Percentiles rank a stretch among this genome's conserved stretches.
Conservation (phyloP, 2,329 filamentous ascomycete genomes). For the Aureobasidium melanogenum region DNA sequence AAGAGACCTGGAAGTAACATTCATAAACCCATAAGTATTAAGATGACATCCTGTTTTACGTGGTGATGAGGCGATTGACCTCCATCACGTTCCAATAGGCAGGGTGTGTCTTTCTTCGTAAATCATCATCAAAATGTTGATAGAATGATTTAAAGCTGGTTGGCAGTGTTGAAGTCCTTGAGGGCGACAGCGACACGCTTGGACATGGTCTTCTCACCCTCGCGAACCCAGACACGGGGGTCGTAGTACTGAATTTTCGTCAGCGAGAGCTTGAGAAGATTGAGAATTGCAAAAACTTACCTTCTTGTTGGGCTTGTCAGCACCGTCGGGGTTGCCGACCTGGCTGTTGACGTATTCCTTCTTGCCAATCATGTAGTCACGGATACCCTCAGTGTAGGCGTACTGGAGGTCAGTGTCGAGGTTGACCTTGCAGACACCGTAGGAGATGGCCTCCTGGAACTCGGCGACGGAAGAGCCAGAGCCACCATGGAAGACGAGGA, state of each 20-base stretch:
- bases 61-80: constrained; percentile 9
- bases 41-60: not conserved
- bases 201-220: constrained; percentile 96
- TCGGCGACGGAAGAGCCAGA: constrained; percentile 86
- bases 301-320: constrained; percentile 99
- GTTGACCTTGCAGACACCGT: constrained; percentile 99
- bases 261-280: not conserved
- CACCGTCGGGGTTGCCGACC: constrained; percentile 91
- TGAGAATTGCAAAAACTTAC: constrained; percentile 15
- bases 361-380: constrained; percentile 89
- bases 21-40: constrained; percentile 5
- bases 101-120: not conserved
- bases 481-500: constrained; percentile 98
- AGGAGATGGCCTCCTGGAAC: constrained; percentile 77
- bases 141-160: constrained; percentile 52
- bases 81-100: constrained; percentile 1
- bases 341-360: constrained; percentile 84
- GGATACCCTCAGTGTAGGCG: constrained; percentile 85
- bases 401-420: constrained; percentile 97
- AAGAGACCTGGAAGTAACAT: constrained; percentile 7
- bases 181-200: constrained; percentile 71
- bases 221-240: constrained; percentile 89
- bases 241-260: constrained; percentile 38
- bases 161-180: constrained; percentile 81
- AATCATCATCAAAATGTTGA: not conserved